Evolutionary conservation across 2,329 filamentous ascomycete genomes (phyloP), one percentile per base, ranked within the genome.

Genomic region (Cordyceps pruinosa): DNA sequence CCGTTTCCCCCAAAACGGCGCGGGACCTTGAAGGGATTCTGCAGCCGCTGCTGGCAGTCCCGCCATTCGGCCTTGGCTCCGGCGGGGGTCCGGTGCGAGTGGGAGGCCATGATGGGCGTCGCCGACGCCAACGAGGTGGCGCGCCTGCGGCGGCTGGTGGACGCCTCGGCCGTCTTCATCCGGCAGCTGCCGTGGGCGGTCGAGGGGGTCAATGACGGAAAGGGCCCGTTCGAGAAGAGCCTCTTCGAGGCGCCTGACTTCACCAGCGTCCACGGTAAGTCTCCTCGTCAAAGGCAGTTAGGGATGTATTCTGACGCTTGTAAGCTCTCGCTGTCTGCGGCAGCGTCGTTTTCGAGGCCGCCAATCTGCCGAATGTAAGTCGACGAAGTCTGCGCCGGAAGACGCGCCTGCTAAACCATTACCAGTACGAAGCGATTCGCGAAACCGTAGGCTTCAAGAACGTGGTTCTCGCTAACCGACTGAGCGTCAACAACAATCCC

Each of bases 101-200:
- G 78, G 68, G 81, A 85, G 66, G 83, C 77, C 2, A 74, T 86
- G 56, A 78, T 84, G 25, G 78, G 75, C 37, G 77, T 84, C 70
- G 75, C 88, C 34, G 88, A 90, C 67, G 74, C 83, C 63, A 81
- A 87, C 61, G 81, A 87, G 34, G 89, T 86, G 1, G 62, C 57
- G 5, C 28, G 19, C 15, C 25, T 45, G 28, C 10, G 9, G 45
- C 5, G n/a, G 13, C n/a, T 47, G 10, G 45, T 47, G 10, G 21
- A 47, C 3, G n/a, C 21, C 45, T 32, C 28, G 4, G 5, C 26
- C 10, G 21, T 19, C 5, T 4, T 47, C 26, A 34, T 47, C 15
- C 21, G 17, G 26, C n/a, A 21, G 25, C 45, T 47, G 7, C 45
- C 45, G 21, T 47, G 45, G 45, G 28, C 10, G n/a, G 12, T n/a